A percentile compares a stretch with the other conserved stretches of the same genome.
phyloP scores from a whole-genome alignment of 805 yeast species.

The Saccharomycopsis vini region DNA sequence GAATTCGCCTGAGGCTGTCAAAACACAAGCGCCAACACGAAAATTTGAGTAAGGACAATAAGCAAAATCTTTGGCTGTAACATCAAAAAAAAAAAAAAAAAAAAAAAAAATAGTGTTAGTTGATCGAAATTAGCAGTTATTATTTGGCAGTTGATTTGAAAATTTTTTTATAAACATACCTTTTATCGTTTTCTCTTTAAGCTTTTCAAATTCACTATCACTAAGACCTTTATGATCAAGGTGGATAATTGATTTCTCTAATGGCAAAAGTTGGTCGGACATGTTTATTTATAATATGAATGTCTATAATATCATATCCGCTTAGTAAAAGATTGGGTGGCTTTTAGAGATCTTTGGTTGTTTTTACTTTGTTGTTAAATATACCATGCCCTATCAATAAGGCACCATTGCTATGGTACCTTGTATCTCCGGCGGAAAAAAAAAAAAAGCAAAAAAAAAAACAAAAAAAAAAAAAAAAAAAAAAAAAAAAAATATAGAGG shows the following conservation, averaged over 20 bases:
- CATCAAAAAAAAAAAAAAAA: background rate
- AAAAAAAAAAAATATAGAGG: too few species aligned
- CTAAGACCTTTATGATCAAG: slow-evolving; percentile 20
- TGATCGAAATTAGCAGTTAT: background rate
- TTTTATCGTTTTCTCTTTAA: slow-evolving; percentile 26
- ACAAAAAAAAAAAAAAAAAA: too few species aligned
- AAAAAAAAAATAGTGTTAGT: background rate
- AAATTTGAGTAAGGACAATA: slow-evolving; percentile 42
- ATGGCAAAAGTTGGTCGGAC: background rate
- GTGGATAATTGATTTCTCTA: background rate
- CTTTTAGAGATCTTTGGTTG: too few species aligned
- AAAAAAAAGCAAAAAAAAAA: too few species aligned
- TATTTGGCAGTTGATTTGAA: background rate
- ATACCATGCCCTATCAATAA: too few species aligned
- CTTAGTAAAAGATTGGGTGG: too few species aligned
- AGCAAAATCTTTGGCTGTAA: slow-evolving; percentile 31
- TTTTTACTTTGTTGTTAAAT: too few species aligned
- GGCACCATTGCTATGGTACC: too few species aligned
- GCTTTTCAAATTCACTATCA: slow-evolving; percentile 22
- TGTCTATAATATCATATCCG: too few species aligned
- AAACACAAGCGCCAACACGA: slow-evolving; percentile 72
- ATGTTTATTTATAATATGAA: too few species aligned
- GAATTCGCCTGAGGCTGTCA: slow-evolving; percentile 40
- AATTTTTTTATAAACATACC: slow-evolving; percentile 6
- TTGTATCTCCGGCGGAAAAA: too few species aligned